Evolutionary conservation across 495 filamentous ascomycete genomes (phyloP).

Genomic region (Aspergillus indologenus): DNA sequence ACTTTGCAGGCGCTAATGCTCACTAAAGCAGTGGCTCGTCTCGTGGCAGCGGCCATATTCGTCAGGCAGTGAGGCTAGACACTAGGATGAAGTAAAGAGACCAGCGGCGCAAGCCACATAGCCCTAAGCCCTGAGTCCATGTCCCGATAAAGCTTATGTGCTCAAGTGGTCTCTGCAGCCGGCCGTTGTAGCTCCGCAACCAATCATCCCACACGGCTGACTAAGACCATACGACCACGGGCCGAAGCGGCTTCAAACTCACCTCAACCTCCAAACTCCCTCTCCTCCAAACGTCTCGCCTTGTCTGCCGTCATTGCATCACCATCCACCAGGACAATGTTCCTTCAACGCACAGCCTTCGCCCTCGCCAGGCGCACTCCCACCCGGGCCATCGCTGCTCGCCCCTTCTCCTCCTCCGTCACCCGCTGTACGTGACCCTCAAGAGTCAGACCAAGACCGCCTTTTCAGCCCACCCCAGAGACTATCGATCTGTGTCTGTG

Average conservation of each 20-base stretch:
- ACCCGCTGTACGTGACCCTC: conserved; percentile 44
- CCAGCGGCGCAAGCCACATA: background rate
- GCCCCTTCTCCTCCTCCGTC: conserved; percentile 49
- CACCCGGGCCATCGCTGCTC: conserved; percentile 51
- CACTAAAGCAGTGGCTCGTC: conserved; percentile 4
- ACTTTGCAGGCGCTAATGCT: background rate
- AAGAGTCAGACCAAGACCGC: conserved; percentile 23
- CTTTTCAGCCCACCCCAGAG: conserved; percentile 23
- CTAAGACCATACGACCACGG: conserved; percentile 34
- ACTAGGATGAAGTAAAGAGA: background rate
- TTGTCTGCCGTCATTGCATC: conserved; percentile 22
- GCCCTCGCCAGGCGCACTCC: conserved; percentile 68
- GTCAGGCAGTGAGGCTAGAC: background rate
- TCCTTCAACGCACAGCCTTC: conserved; percentile 76
- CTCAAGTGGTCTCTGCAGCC: conserved; percentile 17
- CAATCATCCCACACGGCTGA: conserved; percentile 36
- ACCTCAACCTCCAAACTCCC: conserved; percentile 44
- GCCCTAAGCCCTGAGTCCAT: conserved; percentile 32
- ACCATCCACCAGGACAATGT: conserved; percentile 56
- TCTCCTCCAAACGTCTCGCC: conserved; percentile 27
- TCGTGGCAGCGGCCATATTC: background rate
- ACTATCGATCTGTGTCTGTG: conserved; percentile 14
- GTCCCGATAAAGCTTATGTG: conserved; percentile 24
- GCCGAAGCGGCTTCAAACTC: conserved; percentile 49
- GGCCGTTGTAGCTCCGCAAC: conserved; percentile 28